phyloP scores from a whole-genome alignment of 2,329 filamentous ascomycete genomes.

The Colletotrichum sp. region DNA sequence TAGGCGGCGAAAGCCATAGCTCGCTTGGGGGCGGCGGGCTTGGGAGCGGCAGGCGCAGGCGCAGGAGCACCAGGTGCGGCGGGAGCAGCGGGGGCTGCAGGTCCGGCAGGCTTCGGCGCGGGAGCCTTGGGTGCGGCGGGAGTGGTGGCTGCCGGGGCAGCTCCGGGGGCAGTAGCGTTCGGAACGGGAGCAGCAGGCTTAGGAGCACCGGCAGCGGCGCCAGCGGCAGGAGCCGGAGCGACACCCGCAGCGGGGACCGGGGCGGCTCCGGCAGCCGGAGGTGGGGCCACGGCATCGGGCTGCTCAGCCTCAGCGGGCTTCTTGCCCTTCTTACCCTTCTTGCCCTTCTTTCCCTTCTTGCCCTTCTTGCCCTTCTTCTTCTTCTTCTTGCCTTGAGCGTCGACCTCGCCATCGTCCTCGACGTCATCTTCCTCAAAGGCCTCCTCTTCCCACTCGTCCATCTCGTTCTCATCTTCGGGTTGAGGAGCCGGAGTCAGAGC shows the following conservation, averaged over 20 bases:
- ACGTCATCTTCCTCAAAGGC: neutral
- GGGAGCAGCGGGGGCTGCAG: neutral
- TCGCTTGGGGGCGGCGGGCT: neutral
- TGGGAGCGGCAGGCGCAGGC: neutral
- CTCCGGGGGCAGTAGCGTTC: neutral
- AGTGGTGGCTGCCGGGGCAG: neutral
- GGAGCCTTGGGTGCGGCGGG: neutral
- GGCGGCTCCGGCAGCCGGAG: neutral
- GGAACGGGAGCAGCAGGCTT: neutral
- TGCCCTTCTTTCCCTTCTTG: conserved; percentile 17
- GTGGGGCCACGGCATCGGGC: neutral
- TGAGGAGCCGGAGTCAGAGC: neutral
- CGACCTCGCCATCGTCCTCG: neutral
- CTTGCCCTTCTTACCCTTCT: conserved; percentile 9
- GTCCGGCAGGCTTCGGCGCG: neutral
- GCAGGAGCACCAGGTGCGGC: neutral
- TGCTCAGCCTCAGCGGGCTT: neutral
- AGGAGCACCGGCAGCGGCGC: neutral
- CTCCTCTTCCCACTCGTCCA: neutral
- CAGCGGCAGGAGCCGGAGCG: neutral
- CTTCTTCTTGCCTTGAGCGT: conserved; percentile 14
- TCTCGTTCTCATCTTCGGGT: neutral
- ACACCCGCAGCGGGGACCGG: neutral
- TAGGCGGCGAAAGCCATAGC: neutral
- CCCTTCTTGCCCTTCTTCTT: conserved; percentile 20